Conservation (phyloP, 2,329 filamentous ascomycete genomes). For the Exophiala calicioides region DNA sequence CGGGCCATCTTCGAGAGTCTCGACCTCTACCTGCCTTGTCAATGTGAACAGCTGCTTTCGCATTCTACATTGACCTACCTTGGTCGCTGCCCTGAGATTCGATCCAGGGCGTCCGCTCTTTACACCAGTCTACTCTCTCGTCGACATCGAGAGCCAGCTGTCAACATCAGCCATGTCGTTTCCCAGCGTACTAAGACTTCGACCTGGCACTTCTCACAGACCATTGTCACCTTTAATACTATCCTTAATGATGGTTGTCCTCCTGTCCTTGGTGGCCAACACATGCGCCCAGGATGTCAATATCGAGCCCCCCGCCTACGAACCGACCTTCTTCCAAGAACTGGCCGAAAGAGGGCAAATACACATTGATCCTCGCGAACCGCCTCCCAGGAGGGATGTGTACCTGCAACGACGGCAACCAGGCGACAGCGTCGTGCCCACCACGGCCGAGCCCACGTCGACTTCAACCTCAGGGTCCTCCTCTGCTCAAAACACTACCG, state of each 20-base stretch:
- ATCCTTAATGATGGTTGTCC: conserved; percentile 21
- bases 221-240: conserved; percentile 10
- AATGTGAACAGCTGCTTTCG: conserved; percentile 7
- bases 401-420: conserved; percentile 14
- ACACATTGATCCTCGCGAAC: conserved; percentile 23
- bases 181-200: conserved; percentile 32
- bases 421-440: conserved; percentile 15
- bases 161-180: conserved; percentile 1
- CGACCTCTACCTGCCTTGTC: background rate
- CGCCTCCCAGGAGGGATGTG: conserved; percentile 12
- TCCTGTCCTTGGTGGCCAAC: conserved; percentile 13
- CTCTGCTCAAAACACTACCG: conserved; percentile 4
- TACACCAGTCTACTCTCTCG: too few species aligned
- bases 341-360: conserved; percentile 26
- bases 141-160: background rate
- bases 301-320: conserved; percentile 11
- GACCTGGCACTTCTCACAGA: conserved; percentile 8
- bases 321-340: conserved; percentile 18
- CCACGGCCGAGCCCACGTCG: conserved; percentile 7
- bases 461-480: conserved; percentile 16
- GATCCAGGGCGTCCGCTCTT: conserved; percentile 11
- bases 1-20: too few species aligned
- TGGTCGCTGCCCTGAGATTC: background rate
- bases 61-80: background rate
- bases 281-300: conserved; percentile 14